These are phyloP conservation scores for Prunus yedoensis DNA, from an alignment of 331 rosid species.

Conservation along the genomic window DNA sequence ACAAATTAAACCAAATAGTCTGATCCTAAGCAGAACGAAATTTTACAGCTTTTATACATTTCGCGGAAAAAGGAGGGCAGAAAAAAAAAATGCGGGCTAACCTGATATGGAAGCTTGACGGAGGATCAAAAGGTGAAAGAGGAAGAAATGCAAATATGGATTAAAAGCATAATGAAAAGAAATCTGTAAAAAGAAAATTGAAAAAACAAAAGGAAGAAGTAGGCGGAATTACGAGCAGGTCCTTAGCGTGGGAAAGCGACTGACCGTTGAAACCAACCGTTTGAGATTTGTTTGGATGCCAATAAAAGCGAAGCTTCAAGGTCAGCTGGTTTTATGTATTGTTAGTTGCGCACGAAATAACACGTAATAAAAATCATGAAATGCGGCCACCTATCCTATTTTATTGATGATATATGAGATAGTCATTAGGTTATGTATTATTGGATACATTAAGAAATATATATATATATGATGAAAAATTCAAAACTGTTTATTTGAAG, in stretches of 20 bases:
- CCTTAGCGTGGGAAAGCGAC: conserved; percentile 21
- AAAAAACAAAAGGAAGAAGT: conserved; percentile 12
- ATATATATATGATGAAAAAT: too few species aligned
- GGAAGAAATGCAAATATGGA: background rate
- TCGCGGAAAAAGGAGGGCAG: background rate
- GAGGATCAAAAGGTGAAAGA: conserved; percentile 17
- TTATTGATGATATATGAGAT: background rate
- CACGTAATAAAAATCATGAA: background rate
- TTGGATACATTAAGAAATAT: too few species aligned
- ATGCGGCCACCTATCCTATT: background rate
- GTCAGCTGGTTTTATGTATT: background rate
- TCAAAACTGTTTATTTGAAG: too few species aligned
- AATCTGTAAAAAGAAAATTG: background rate
- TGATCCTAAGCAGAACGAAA: background rate
- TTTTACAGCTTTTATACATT: background rate
- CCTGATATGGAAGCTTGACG: conserved; percentile 27
- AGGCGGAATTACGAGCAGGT: conserved; percentile 33
- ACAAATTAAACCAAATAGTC: background rate
- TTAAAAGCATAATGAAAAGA: background rate
- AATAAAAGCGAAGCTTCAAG: conserved; percentile 3
- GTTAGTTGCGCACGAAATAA: background rate
- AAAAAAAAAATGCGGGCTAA: background rate
- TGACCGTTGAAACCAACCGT: conserved; percentile 57
- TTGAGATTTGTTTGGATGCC: conserved; percentile 30
- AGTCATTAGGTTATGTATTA: too few species aligned